Evolutionary conservation across 371 early-diverging fungal species (phyloP).

Genomic region (Mucor sp.): DNA sequence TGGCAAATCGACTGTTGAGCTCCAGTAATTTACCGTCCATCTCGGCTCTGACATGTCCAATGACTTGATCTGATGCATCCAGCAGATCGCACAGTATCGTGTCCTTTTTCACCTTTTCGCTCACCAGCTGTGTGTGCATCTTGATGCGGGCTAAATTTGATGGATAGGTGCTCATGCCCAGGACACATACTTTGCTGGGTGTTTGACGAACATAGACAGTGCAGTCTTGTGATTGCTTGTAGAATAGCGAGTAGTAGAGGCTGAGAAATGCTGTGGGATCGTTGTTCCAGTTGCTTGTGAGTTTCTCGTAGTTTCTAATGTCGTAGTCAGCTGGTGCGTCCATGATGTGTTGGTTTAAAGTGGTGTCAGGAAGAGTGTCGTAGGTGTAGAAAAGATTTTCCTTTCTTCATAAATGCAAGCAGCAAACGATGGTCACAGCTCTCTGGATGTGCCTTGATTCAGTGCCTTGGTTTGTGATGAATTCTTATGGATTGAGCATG

Average conservation of each 20-base stretch:
- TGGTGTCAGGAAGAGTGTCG: background rate
- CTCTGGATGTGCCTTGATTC: background rate
- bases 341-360: background rate
- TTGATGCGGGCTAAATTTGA: slow-evolving; percentile 3
- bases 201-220: slow-evolving; percentile 47
- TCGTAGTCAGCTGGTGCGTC: slow-evolving; percentile 28
- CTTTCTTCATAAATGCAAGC: background rate
- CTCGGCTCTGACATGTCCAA: slow-evolving; percentile 31
- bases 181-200: slow-evolving; percentile 54
- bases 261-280: slow-evolving; percentile 34
- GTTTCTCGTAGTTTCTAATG: slow-evolving; percentile 18
- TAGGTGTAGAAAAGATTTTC: background rate
- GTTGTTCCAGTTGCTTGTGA: slow-evolving; percentile 27
- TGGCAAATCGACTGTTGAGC: slow-evolving; percentile 37
- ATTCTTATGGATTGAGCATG: background rate
- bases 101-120: slow-evolving; percentile 30
- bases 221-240: slow-evolving; percentile 22
- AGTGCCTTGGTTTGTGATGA: background rate
- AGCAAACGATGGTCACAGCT: background rate
- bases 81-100: slow-evolving; percentile 31
- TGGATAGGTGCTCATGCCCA: slow-evolving; percentile 36
- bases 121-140: slow-evolving; percentile 13
- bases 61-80: slow-evolving; percentile 9
- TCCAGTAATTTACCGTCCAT: slow-evolving; percentile 50
- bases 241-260: slow-evolving; percentile 47